Conservation (phyloP, 1,139 yeast species). For the Geotrichum phurueaensis region DNA sequence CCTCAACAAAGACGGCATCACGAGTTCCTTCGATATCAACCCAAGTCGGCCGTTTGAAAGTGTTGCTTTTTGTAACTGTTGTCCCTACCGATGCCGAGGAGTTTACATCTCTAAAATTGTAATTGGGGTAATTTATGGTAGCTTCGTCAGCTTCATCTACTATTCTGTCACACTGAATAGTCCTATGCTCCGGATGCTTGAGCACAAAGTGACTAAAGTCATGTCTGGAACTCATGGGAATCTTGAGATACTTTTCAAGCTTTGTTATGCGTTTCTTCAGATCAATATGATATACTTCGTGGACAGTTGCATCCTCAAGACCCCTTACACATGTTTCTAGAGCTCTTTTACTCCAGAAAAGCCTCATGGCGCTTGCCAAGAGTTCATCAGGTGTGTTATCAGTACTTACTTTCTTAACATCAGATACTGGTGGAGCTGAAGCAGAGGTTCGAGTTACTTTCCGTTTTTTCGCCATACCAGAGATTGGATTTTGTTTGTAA, state of each 20-base stretch:
- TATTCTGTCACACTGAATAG: conserved; percentile 12
- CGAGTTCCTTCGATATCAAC: conserved; percentile 18
- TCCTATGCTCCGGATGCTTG: conserved; percentile 1
- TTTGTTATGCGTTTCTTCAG: conserved; percentile 20
- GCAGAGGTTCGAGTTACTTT: background rate
- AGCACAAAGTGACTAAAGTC: conserved; percentile 9
- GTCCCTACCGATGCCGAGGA: conserved; percentile 7
- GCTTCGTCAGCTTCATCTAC: background rate
- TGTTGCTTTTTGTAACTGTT: conserved; percentile 10
- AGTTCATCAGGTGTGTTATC: conserved; percentile 2
- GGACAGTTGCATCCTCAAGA: conserved; percentile 19
- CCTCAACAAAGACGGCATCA: conserved; percentile 30
- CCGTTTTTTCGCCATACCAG: conserved; percentile 18
- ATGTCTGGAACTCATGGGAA: conserved; percentile 10
- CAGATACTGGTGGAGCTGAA: background rate
- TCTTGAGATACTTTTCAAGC: conserved; percentile 19
- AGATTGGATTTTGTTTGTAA: conserved; percentile 16
- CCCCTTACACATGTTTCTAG: conserved; percentile 28
- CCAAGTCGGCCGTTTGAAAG: conserved; percentile 7
- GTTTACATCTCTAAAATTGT: background rate
- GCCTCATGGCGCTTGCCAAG: conserved; percentile 5
- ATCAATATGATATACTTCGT: conserved; percentile 23
- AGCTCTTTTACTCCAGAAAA: conserved; percentile 24
- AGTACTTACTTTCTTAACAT: background rate
- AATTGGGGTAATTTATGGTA: conserved; percentile 8